Evolutionary conservation across 345 rosid genomes (phyloP), one percentile per base, ranked within the genome.

Genomic region (Fremontodendron californicum): DNA sequence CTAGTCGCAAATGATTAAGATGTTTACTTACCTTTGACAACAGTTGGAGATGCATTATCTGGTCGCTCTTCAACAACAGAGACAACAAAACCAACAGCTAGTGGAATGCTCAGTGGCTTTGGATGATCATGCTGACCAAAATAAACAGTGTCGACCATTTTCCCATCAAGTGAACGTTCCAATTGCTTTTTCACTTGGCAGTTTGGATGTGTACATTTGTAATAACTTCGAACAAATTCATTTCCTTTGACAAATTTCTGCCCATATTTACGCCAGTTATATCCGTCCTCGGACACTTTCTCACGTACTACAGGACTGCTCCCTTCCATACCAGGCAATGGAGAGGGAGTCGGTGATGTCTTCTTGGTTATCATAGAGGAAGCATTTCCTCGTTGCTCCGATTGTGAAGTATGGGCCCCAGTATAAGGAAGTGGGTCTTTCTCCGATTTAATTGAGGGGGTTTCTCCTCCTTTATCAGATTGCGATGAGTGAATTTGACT

Each of bases 201-300:
- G 76, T 83, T 88, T 51, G 92, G 87, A 86, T 91, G 87, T 0
- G 99, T 92, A 71, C 99, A 96, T 81, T 83, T 88, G 86, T 94
- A 95, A 82, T 93, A 95, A 85, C 99, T 95, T 71, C 99, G 85
- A 2, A 95, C 79, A 79, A 90, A 93, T 85, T 92, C 99, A 85
- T 93, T 95, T 33, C 94, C 98, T 78, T 87, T 89, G 61, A 95
- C 99, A 84, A 90, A 80, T 76, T 95, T 95, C 90, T 95, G 98
- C 18, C 99, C 99, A 19, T 95, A 95, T 78, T 95, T 95, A 52
- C 97, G 83, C 98, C 99, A 95, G 80, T 90, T 90, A 84, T 85
- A 96, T 71, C 97, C 99, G 71, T 93, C 98, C 81, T 87, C 94
- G 60, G 83, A 85, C 43, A 80, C 91, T 81, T 93, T 95, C 86